Base-by-base conservation (phyloP, 2,329 filamentous ascomycete genomes). In the Chaetomium olivaceum region DNA sequence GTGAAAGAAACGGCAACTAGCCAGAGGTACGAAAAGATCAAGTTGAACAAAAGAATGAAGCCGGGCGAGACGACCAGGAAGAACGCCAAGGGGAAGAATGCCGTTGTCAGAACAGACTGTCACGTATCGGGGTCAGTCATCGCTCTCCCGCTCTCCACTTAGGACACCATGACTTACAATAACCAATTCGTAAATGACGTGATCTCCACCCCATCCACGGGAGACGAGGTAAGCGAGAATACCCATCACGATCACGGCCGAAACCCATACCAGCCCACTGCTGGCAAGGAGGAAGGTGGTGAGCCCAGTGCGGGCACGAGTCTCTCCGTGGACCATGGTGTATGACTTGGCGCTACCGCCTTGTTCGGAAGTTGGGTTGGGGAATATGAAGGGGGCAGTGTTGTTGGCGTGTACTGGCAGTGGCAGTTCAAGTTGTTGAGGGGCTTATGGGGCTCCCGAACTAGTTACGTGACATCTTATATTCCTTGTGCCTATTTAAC, bases 21-120 rank as follows among this genome's bases (percentile, higher is more conserved):
- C 75, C 75, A 77, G 12, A 77, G 74, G 66, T 76, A 76, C 23
- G 74, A 76, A 67, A 77, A 77, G 59, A 77, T 73, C 61, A 76
- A 69, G 71, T 77, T 76, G 71, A 77, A 76, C 9, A 76, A 66
- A 27, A 76, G 67, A 39, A 73, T 51, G 46, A 71, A 73, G 33
- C 73, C 71, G 0, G 71, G 71, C 29, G 69, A 70, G 7, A 69
- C 52, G 61, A 69, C 69, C 33, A 77, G 69, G 67, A 76, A 67
- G 69, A 76, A 76, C 3, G 75, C 70, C 61, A 70, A 39, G 23
- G 75, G 64, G 69, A 74, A 75, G 68, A 76, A 74, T n/a, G 70
- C 72, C 29, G 74, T 72, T 1, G 75, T 77, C 27, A 77, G 67
- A 56, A 77, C 75, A 23, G 75, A 71, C 75, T 76, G 36, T 4